A percentile compares a stretch with the other conserved stretches of the same genome.
phyloP scores from a whole-genome alignment of 176 grass and related monocot genomes.

The Areca catechu region DNA sequence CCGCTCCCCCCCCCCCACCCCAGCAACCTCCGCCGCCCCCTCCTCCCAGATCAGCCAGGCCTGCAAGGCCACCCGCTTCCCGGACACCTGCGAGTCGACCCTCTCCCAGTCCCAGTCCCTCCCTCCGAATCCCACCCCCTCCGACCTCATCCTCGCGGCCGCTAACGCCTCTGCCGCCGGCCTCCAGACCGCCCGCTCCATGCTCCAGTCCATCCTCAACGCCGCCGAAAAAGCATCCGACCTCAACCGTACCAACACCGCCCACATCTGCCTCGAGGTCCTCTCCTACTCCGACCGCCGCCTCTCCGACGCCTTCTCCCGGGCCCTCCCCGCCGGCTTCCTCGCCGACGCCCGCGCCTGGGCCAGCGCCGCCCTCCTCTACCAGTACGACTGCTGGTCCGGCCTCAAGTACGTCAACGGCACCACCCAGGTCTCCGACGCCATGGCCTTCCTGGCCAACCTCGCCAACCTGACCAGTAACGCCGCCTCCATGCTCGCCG shows the following conservation, averaged over 20 bases:
- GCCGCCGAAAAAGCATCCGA: constrained; percentile 25
- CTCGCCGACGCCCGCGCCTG: constrained; percentile 33
- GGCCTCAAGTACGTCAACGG: constrained; percentile 82
- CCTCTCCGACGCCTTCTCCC: constrained; percentile 26
- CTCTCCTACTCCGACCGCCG: constrained; percentile 50
- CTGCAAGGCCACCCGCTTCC: constrained; percentile 68
- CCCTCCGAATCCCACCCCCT: constrained; percentile 12
- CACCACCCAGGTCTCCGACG: constrained; percentile 49
- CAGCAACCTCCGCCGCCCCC: constrained; percentile 17
- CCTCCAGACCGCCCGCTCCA: constrained; percentile 46
- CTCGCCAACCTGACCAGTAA: constrained; percentile 47
- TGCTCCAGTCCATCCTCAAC: constrained; percentile 47
- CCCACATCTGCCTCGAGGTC: constrained; percentile 80
- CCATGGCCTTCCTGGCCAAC: constrained; percentile 66
- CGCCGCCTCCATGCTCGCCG: constrained; percentile 71
- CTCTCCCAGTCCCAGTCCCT: constrained; percentile 24
- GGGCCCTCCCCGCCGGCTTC: not conserved
- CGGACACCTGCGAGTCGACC: constrained; percentile 42
- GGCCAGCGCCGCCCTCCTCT: constrained; percentile 56
- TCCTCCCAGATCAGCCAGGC: constrained; percentile 35
- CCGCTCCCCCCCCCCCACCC: constrained; percentile 2
- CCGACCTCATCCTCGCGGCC: constrained; percentile 32
- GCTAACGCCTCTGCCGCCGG: constrained; percentile 33
- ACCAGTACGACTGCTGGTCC: constrained; percentile 98
- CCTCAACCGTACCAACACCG: constrained; percentile 63